phyloP scores from a whole-genome alignment of 495 filamentous ascomycete genomes.

The Emericellopsis terricola region DNA sequence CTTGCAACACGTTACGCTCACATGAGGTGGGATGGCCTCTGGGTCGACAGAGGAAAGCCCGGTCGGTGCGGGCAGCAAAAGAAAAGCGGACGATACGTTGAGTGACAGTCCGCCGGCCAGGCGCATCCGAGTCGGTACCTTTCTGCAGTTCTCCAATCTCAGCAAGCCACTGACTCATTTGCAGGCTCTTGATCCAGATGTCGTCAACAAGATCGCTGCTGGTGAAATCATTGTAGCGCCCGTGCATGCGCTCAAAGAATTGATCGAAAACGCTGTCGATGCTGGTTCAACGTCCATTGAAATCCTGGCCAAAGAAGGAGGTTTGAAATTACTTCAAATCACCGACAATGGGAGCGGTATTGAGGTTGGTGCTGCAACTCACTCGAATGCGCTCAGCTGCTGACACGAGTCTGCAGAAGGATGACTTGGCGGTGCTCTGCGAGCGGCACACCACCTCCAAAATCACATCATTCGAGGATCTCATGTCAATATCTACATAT shows the following conservation, averaged over 20 bases:
- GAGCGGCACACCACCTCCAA: constrained; percentile 97
- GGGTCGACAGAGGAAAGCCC: too few relatives aligned
- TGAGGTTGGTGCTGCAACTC: constrained; percentile 38
- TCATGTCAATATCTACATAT: constrained; percentile 82
- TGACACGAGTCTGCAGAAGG: constrained; percentile 34
- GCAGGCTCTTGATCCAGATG: constrained; percentile 80
- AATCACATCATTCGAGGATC: constrained; percentile 84
- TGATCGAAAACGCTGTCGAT: constrained; percentile 96
- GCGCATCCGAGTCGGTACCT: neutral
- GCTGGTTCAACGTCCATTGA: constrained; percentile 86
- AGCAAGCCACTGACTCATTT: neutral
- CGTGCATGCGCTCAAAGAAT: constrained; percentile 90
- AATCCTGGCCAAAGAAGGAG: constrained; percentile 85
- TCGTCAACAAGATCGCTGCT: constrained; percentile 98
- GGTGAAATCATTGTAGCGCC: constrained; percentile 98
- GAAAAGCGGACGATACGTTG: neutral
- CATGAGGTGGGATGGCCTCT: too few relatives aligned
- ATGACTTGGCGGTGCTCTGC: constrained; percentile 85
- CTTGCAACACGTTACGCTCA: too few relatives aligned
- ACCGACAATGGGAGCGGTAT: constrained; percentile 98
- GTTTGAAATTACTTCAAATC: constrained; percentile 92
- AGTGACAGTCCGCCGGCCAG: neutral
- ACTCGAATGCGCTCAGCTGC: neutral
- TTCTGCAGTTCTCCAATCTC: neutral
- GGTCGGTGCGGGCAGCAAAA: neutral